Base-by-base conservation (phyloP, 768 basidiomycete genomes). In the Calocera cornea region DNA sequence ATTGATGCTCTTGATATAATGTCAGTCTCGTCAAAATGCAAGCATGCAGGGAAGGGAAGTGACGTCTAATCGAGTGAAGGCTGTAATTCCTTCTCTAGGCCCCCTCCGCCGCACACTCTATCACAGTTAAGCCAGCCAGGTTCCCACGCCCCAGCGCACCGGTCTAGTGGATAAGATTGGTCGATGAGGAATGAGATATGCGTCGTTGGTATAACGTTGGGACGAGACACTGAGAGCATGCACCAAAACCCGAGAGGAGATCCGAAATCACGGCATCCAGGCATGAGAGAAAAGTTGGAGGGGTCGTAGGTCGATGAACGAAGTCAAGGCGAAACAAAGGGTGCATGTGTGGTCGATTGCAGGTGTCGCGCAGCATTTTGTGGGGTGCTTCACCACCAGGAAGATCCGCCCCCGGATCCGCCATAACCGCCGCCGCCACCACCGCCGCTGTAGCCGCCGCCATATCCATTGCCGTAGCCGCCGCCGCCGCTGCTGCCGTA, bases 321-420 rank as follows among this genome's bases (percentile, higher is more conserved):
- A 60, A 33, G 54, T 60, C 54, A 27, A 27, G 19, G 44, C 19
- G 54, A 5, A 16, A 33, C 10, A 27, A 60, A 60, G 31, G 19
- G 54, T 27, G 44, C 44, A 47, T 47, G 54, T 60, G 54, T 60
- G 54, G 54, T 60, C 54, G 54, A 16, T 2, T 27, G 54, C 27
- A 60, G 54, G 31, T 16, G 31, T 33, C 22, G 54, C 31, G 11
- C 10, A 33, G 24, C 7, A 8, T 60, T 60, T 60, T 60, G 54
- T 11, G 24, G 11, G 54, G 54, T 47, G 19, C 19, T 19, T 60
- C 54, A 60, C 54, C 54, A 60, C 54, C 54, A 60, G 54, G 54
- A 60, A 47, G 44, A 47, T 7, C 70, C 72, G 60, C 83, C 79
- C 66, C 83, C 83, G 68, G 82, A 81, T 44, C 84, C 77, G 41